Evolutionary conservation across 2,329 filamentous ascomycete genomes (phyloP), one percentile per base, ranked within the genome.

Genomic region (Trichoderma sp.): DNA sequence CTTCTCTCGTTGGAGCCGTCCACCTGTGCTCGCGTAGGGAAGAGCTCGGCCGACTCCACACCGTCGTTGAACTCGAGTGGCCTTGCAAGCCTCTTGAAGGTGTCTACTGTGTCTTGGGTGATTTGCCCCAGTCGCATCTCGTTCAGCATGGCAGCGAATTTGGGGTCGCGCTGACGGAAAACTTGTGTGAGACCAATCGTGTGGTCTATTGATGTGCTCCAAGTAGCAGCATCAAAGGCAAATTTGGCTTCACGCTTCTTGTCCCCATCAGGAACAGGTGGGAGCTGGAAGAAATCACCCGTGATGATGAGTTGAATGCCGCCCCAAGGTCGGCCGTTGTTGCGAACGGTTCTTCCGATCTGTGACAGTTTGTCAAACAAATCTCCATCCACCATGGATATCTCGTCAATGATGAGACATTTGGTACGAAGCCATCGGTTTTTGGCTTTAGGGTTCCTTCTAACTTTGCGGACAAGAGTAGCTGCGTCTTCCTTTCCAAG

Each of bases 331-430:
- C 94, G 90, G 11, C 94, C 95, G 79, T 98, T 98, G 82, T 97
- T 98, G 72, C 95, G 91, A 77, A 99, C 91, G 4, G 88, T 91
- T 74, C 96, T 91, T 16, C 95, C 96, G 78, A 99, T 93, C 76
- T 93, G 91, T 77, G 97, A 95, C 21, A 99, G 89, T 83, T 99
- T 99, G 86, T 99, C 97, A 79, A 98, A 99, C 0, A 99, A 88
- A 41, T 98, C 95, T 1, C 95, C 97, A 80, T 99, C 97, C 5
- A 99, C 95, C 97, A 99, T 99, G 14, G 97, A 98, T 4, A 99
- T 92, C 83, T 99, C 97, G 84, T 99, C 97, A 80, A 99, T 91
- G 79, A 99, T 89, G 29, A 99, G 89, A 14, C 95, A 91, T 81
- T 95, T 97, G 0, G 95, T 97, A 75, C 92, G 91, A 78, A 97